Conservation (phyloP, 139 green algal species). For the Coelastrella sp. region DNA sequence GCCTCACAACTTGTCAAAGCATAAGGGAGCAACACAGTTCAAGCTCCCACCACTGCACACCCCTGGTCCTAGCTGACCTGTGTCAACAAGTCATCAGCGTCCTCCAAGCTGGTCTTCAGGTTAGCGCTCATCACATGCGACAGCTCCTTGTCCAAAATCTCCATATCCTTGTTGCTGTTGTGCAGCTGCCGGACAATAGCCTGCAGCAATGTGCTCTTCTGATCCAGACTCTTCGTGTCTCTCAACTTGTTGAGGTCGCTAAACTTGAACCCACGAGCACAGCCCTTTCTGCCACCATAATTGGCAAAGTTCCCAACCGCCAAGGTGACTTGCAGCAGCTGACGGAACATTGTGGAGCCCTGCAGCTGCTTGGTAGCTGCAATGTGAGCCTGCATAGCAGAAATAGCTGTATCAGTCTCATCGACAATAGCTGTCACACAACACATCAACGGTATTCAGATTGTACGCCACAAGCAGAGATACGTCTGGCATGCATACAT, state of each 20-base stretch:
- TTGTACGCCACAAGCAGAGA: too few species aligned
- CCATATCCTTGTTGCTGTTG: not conserved
- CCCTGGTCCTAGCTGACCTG: not conserved
- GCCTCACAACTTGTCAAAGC: too few species aligned
- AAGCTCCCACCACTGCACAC: too few species aligned
- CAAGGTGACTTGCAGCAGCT: slow-evolving; percentile 50
- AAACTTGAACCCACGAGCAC: slow-evolving; percentile 59
- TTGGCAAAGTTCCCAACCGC: slow-evolving; percentile 73
- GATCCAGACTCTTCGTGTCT: slow-evolving; percentile 56
- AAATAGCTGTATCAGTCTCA: too few species aligned
- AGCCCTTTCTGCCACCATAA: slow-evolving; percentile 44
- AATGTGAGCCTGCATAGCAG: slow-evolving; percentile 54
- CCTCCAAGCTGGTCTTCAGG: slow-evolving; percentile 25
- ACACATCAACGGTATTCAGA: too few species aligned
- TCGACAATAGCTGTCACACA: too few species aligned
- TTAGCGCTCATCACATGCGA: slow-evolving; percentile 8
- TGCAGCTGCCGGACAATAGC: slow-evolving; percentile 21
- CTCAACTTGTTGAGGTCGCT: slow-evolving; percentile 61
- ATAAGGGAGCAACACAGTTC: not conserved
- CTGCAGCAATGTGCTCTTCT: slow-evolving; percentile 56
- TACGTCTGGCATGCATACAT: too few species aligned
- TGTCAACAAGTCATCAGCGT: slow-evolving; percentile 11
- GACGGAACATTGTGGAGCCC: slow-evolving; percentile 42
- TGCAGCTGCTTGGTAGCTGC: slow-evolving; percentile 51
- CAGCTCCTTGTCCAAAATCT: slow-evolving; percentile 34